Conservation (phyloP, 2,329 filamentous ascomycete species). For the Beauveria bassiana region DNA sequence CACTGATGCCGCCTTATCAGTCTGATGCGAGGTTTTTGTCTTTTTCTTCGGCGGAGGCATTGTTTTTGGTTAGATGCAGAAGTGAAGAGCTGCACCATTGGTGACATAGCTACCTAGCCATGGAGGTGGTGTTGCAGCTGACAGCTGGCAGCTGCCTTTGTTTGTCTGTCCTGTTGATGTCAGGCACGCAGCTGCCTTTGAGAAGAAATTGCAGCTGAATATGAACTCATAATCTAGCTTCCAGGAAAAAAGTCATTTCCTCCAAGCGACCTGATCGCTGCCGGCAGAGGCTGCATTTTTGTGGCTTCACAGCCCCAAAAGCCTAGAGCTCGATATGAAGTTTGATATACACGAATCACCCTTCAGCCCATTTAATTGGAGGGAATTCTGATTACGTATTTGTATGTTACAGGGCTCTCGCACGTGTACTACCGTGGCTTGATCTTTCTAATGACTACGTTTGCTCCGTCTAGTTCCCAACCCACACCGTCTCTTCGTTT, state of each 20-base stretch:
- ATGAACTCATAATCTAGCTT: not conserved
- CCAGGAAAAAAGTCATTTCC: too few relatives aligned
- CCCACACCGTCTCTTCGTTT: constrained; percentile 64
- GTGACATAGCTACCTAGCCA: not conserved
- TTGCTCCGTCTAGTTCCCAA: constrained; percentile 70
- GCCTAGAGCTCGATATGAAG: too few relatives aligned
- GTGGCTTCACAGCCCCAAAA: too few relatives aligned
- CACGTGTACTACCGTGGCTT: constrained; percentile 22
- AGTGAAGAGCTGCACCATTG: not conserved
- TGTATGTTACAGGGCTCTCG: not conserved
- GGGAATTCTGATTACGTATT: not conserved
- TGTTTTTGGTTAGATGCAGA: not conserved
- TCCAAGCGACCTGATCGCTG: too few relatives aligned
- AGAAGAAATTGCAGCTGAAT: not conserved
- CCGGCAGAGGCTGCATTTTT: too few relatives aligned
- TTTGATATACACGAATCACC: too few relatives aligned
- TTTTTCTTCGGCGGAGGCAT: constrained; percentile 22
- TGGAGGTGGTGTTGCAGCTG: not conserved
- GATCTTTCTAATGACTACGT: constrained; percentile 64
- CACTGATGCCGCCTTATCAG: constrained; percentile 17
- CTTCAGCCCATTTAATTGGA: too few relatives aligned
- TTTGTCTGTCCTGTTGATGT: too few relatives aligned
- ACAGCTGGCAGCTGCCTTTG: constrained; percentile 6
- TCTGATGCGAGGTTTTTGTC: constrained; percentile 14
- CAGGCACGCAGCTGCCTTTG: not conserved